These are phyloP conservation scores for Atractiella rhizophila DNA, from an alignment of 768 basidiomycete genomes.

Conservation along the genomic window DNA sequence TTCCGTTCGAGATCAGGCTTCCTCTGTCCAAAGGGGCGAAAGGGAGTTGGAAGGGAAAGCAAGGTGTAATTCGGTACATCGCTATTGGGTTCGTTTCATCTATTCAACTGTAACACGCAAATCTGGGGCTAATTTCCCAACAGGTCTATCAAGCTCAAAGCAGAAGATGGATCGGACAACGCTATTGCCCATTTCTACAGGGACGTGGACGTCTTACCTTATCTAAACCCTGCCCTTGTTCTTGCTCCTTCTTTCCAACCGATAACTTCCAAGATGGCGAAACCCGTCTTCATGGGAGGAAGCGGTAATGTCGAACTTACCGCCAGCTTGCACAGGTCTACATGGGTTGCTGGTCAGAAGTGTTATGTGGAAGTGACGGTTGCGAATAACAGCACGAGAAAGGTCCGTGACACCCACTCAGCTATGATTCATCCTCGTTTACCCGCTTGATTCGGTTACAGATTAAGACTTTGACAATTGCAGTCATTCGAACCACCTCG, in stretches of 20 bases:
- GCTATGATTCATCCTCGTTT: neutral
- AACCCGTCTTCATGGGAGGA: conserved; percentile 37
- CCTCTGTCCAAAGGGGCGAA: conserved; percentile 34
- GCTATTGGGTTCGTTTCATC: conserved; percentile 34
- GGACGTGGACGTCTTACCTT: conserved; percentile 52
- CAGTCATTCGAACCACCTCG: conserved; percentile 39
- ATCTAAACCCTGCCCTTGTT: conserved; percentile 34
- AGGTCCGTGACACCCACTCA: conserved; percentile 1
- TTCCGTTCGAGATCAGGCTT: conserved; percentile 50
- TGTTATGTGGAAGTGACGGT: conserved; percentile 19
- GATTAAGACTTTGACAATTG: conserved; percentile 39
- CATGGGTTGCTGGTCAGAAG: conserved; percentile 60
- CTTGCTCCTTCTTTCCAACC: conserved; percentile 38
- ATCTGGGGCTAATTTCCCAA: neutral
- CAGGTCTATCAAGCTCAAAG: conserved; percentile 53
- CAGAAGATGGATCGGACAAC: conserved; percentile 31
- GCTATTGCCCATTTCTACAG: conserved; percentile 81
- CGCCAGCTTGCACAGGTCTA: conserved; percentile 40
- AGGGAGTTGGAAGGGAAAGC: conserved; percentile 31
- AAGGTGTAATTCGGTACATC: conserved; percentile 53
- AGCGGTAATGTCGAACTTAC: conserved; percentile 39
- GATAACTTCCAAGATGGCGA: conserved; percentile 33
- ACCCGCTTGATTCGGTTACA: neutral
- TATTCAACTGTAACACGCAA: neutral
- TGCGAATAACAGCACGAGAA: conserved; percentile 11